phyloP scores from a whole-genome alignment of 1,139 yeast genomes.

The Nakaseomyces uthaithaninus region DNA sequence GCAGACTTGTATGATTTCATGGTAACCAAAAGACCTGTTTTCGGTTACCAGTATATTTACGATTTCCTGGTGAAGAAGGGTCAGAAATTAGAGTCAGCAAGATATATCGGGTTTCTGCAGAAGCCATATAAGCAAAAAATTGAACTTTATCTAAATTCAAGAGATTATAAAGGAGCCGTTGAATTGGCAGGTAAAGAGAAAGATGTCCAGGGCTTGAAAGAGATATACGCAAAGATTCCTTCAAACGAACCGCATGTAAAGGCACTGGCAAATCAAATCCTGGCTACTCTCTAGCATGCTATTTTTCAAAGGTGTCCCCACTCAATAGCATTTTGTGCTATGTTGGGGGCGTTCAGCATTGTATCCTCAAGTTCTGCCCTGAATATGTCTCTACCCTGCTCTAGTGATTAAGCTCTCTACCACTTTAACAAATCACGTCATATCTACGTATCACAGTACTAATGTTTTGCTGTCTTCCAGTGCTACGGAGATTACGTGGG shows the following conservation, averaged over 20 bases:
- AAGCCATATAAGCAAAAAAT: slow-evolving; percentile 22
- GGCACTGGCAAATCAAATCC: slow-evolving; percentile 18
- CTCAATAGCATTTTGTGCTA: no score
- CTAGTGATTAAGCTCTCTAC: no score
- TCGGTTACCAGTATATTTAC: slow-evolving; percentile 62
- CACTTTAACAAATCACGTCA: no score
- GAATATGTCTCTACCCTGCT: no score
- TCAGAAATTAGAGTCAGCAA: slow-evolving; percentile 25
- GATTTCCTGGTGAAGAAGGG: slow-evolving; percentile 19
- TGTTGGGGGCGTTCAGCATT: no score
- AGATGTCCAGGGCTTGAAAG: slow-evolving; percentile 22
- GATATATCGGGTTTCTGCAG: slow-evolving; percentile 23
- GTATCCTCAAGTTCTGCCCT: no score
- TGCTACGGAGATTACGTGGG: neutral
- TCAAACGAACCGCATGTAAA: slow-evolving; percentile 25
- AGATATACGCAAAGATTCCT: slow-evolving; percentile 21
- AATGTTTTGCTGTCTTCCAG: neutral
- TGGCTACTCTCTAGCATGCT: slow-evolving; percentile 19
- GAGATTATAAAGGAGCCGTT: slow-evolving; percentile 23
- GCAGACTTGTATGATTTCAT: slow-evolving; percentile 49
- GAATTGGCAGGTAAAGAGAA: slow-evolving; percentile 25
- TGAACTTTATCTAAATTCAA: slow-evolving; percentile 25
- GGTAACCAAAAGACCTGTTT: slow-evolving; percentile 53
- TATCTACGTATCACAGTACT: no score
- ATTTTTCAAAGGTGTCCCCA: no score